A percentile compares a stretch with the other conserved stretches of the same genome.
Evolutionary conservation across 768 basidiomycete genomes (phyloP).

Genomic region (Russula griseocarnosa): DNA sequence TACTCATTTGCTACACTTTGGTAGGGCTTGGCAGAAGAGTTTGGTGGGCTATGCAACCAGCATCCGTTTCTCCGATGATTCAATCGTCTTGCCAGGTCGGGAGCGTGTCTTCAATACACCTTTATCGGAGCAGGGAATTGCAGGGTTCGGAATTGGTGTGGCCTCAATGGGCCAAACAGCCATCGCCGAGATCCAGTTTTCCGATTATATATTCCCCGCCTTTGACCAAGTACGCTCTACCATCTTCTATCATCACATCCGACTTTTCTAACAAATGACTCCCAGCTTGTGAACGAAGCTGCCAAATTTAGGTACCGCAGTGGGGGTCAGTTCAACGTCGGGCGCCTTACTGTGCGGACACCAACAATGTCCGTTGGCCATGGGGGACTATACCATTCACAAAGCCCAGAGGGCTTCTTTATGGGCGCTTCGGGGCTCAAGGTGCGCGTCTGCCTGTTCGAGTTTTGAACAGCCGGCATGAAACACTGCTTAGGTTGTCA

Average conservation of each 20-base stretch:
- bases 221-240: constrained; percentile 75
- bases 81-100: constrained; percentile 47
- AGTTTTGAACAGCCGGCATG: background rate
- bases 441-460: constrained; percentile 38
- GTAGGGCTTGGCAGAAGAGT: constrained; percentile 88
- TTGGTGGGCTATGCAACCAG: constrained; percentile 50
- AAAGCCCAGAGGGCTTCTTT: constrained; percentile 94
- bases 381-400: constrained; percentile 90
- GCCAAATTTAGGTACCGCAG: constrained; percentile 91
- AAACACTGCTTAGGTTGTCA: constrained; percentile 51
- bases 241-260: background rate
- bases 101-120: constrained; percentile 97
- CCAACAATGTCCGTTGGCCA: constrained; percentile 92
- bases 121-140: constrained; percentile 88
- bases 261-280: background rate
- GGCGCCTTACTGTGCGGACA: constrained; percentile 74
- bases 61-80: background rate
- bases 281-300: constrained; percentile 87
- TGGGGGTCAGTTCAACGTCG: constrained; percentile 78
- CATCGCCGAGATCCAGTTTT: constrained; percentile 90
- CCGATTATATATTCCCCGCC: constrained; percentile 89
- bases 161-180: constrained; percentile 93
- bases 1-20: background rate
- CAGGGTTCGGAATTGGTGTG: constrained; percentile 89
- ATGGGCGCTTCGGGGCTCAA: constrained; percentile 87